These are phyloP conservation scores for Trichoderma polysporum DNA, from an alignment of 2,329 filamentous ascomycete genomes.

Conservation along the genomic window DNA sequence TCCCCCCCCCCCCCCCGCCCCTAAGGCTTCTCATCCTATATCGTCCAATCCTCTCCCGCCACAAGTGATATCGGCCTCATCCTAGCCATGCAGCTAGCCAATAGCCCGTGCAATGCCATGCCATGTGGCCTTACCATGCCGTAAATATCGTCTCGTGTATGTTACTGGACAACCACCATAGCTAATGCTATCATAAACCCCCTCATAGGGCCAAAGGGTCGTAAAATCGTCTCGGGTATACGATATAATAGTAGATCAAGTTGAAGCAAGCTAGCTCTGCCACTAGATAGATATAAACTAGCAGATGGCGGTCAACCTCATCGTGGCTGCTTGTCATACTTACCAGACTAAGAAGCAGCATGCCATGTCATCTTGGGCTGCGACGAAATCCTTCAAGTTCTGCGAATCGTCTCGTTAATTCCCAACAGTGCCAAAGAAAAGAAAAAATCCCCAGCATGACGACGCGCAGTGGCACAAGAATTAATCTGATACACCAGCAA, in stretches of 20 bases:
- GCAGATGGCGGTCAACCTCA: not conserved
- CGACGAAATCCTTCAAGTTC: not conserved
- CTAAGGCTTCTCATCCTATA: not conserved
- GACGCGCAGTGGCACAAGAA: not conserved
- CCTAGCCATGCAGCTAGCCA: not conserved
- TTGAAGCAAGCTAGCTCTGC: not conserved
- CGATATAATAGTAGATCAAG: not conserved
- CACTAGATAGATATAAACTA: not conserved
- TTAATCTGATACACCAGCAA: not conserved
- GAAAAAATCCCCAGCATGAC: not conserved
- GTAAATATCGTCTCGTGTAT: not conserved
- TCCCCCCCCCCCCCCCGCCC: not conserved
- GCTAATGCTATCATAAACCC: too few relatives aligned
- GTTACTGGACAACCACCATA: too few relatives aligned
- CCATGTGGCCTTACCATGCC: not conserved
- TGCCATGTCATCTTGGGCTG: not conserved
- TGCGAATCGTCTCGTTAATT: not conserved
- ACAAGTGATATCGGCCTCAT: not conserved
- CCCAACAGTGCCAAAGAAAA: not conserved
- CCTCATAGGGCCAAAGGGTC: too few relatives aligned
- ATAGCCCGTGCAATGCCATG: not conserved
- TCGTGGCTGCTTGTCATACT: not conserved
- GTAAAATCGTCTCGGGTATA: not conserved
- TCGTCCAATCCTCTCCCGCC: conserved; percentile 1
- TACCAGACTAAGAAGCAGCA: not conserved